These are phyloP conservation scores for Tolypocladium album DNA, from an alignment of 2,329 filamentous ascomycete species.

Conservation along the genomic window DNA sequence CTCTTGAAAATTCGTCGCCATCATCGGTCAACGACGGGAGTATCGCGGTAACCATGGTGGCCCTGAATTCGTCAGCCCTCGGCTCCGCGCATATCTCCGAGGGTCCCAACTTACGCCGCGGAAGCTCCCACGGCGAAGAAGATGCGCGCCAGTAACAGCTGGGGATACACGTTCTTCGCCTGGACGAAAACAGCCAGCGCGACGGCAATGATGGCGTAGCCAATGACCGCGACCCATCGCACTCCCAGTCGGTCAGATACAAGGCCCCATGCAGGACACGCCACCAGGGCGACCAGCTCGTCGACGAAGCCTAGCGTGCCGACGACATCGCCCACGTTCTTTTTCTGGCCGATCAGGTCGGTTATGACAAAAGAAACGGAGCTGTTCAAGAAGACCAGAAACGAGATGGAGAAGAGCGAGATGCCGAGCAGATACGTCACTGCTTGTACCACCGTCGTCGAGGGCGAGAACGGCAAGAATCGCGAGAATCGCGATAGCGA, in stretches of 20 bases:
- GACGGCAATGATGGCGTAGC: constrained; percentile 72
- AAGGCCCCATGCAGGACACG: constrained; percentile 71
- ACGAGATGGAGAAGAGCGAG: constrained; percentile 77
- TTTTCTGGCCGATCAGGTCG: constrained; percentile 64
- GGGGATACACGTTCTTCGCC: constrained; percentile 77
- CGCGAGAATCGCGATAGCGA: constrained; percentile 32
- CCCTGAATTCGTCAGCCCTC: constrained; percentile 24
- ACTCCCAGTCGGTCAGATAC: constrained; percentile 69
- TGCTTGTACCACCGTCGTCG: constrained; percentile 52
- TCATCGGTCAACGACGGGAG: constrained; percentile 61
- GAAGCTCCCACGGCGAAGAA: constrained; percentile 86
- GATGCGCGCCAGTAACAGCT: constrained; percentile 72
- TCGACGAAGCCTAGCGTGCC: constrained; percentile 79
- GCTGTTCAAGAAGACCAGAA: constrained; percentile 83
- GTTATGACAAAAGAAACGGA: constrained; percentile 78
- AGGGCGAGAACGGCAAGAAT: constrained; percentile 46
- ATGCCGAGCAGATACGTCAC: constrained; percentile 70
- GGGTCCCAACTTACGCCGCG: constrained; percentile 53
- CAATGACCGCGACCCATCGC: constrained; percentile 59
- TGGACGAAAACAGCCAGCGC: constrained; percentile 75
- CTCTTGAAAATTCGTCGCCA: constrained; percentile 12
- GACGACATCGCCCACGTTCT: constrained; percentile 67
- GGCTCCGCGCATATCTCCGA: background rate
- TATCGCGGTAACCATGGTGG: constrained; percentile 96
- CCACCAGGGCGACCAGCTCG: constrained; percentile 70